A percentile compares a stretch with the other conserved stretches of the same genome.
Conservation (phyloP, 1,139 yeast species). For the Yamadazyma friedrichii region DNA sequence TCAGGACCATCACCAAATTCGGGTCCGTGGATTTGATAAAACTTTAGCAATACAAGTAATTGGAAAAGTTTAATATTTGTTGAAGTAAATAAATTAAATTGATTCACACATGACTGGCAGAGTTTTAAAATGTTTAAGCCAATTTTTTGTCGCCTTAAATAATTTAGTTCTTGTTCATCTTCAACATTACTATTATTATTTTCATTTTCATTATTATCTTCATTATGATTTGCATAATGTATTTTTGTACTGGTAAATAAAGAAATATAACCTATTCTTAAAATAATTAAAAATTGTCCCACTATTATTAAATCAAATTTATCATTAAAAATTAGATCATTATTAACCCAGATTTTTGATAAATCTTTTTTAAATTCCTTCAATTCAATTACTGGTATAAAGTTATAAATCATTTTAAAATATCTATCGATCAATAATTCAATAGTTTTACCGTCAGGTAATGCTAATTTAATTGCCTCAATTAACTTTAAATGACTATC, state of each 20-base stretch:
- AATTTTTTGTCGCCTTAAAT: slow-evolving; percentile 13
- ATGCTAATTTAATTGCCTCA: slow-evolving; percentile 27
- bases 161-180: slow-evolving; percentile 24
- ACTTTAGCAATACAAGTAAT: slow-evolving; percentile 5
- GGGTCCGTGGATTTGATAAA: slow-evolving; percentile 8
- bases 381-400: slow-evolving; percentile 49
- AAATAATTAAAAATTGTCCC: slow-evolving; percentile 25
- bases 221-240: slow-evolving; percentile 22
- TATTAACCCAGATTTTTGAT: not conserved
- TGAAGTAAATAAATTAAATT: slow-evolving; percentile 16
- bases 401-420: slow-evolving; percentile 43
- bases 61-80: slow-evolving; percentile 14
- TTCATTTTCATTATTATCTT: slow-evolving; percentile 7
- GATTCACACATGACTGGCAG: slow-evolving; percentile 35
- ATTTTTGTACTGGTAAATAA: not conserved
- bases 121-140: slow-evolving; percentile 32
- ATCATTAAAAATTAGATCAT: slow-evolving; percentile 18
- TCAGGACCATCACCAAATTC: slow-evolving; percentile 44
- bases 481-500: not conserved
- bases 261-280: slow-evolving; percentile 23
- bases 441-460: slow-evolving; percentile 38
- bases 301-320: slow-evolving; percentile 28
- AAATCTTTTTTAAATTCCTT: slow-evolving; percentile 13
- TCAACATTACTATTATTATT: slow-evolving; percentile 9
- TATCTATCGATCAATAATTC: slow-evolving; percentile 46